These are phyloP conservation scores for Malassezia equina DNA, from an alignment of 1,284 basidiomycete genomes.

Conservation along the genomic window DNA sequence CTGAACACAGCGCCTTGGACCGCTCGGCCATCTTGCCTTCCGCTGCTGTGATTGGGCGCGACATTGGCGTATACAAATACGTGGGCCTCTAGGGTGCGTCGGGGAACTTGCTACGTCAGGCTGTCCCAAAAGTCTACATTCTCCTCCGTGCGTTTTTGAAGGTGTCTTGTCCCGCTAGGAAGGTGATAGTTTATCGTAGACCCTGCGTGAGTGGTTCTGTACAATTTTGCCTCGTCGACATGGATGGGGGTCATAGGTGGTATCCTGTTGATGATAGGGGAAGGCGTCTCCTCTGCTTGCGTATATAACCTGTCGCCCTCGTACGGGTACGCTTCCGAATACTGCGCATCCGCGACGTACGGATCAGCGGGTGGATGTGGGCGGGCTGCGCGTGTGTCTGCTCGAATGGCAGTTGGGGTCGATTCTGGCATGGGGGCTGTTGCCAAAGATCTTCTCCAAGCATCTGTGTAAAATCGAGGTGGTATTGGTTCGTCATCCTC, in stretches of 20 bases:
- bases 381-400: not conserved
- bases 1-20: conserved; percentile 35
- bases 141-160: not conserved
- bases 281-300: not conserved
- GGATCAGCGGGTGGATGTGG: not conserved
- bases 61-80: not conserved
- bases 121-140: not conserved
- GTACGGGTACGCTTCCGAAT: not conserved
- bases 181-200: not conserved
- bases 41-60: not conserved
- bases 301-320: not conserved
- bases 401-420: not conserved
- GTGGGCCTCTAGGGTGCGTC: not conserved
- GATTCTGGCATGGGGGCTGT: not conserved
- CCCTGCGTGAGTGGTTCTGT: not conserved
- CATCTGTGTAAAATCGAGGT: not conserved
- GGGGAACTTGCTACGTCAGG: not conserved
- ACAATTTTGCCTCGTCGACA: conserved; percentile 1
- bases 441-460: not conserved
- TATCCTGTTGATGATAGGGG: not conserved
- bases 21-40: conserved; percentile 37
- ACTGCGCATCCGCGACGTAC: not conserved
- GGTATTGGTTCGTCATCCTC: not conserved
- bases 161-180: not conserved
- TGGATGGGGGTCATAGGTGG: not conserved